Conservation (phyloP, 2,329 filamentous ascomycete species). For the Penicillium psychrosexuale region DNA sequence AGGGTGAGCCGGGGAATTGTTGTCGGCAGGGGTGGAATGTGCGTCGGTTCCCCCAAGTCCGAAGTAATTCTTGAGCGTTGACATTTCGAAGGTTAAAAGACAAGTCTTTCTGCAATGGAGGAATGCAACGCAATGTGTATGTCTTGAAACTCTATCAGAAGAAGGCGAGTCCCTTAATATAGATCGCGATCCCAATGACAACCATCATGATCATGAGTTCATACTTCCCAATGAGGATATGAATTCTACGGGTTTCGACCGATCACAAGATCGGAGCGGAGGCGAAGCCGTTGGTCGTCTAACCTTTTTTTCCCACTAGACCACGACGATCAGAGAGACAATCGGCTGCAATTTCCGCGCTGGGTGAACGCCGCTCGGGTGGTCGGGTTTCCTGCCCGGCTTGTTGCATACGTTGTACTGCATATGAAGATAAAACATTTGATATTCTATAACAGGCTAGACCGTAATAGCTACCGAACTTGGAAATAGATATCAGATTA, state of each 20-base stretch:
- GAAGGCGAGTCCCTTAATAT: neutral
- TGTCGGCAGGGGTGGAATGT: neutral
- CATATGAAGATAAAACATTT: neutral
- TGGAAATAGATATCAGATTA: neutral
- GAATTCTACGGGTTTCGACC: neutral
- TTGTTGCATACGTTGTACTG: neutral
- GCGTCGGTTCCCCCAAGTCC: neutral
- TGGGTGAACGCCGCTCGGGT: constrained; percentile 7
- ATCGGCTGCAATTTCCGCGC: neutral
- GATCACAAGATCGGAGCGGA: constrained; percentile 20
- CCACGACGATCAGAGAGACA: neutral
- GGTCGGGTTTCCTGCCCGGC: neutral
- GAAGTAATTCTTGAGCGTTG: constrained; percentile 7
- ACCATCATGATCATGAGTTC: neutral
- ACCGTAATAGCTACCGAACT: neutral
- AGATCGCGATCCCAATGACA: neutral
- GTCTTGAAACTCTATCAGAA: neutral
- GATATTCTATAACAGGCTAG: neutral
- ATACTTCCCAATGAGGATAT: neutral
- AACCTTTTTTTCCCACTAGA: neutral
- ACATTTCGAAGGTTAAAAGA: neutral
- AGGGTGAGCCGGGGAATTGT: constrained; percentile 35
- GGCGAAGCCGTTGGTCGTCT: constrained; percentile 4
- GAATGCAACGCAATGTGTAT: neutral
- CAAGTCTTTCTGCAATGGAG: neutral